Conservation (phyloP, 2,329 filamentous ascomycete species). For the Hypoxylon sp. region DNA sequence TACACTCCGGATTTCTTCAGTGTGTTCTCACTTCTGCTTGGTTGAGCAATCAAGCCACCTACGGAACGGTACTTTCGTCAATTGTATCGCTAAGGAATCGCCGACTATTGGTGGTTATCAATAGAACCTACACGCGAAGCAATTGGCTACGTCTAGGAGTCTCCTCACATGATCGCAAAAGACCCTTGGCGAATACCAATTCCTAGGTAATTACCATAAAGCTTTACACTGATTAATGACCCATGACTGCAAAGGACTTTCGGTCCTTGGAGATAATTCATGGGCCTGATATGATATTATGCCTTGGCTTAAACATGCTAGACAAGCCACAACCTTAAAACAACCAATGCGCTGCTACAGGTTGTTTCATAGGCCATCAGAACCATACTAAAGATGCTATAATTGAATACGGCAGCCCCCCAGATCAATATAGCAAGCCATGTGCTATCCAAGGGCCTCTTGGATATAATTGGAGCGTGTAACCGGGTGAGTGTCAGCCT, state of each 20-base stretch:
- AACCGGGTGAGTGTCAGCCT: conserved; percentile 30
- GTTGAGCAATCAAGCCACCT: conserved; percentile 23
- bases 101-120: conserved; percentile 6
- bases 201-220: not conserved
- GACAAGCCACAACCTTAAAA: conserved; percentile 38
- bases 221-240: not conserved
- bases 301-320: conserved; percentile 14
- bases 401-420: not conserved
- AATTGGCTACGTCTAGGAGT: not conserved
- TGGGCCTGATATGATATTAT: conserved; percentile 17
- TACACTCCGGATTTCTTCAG: conserved; percentile 6
- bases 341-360: conserved; percentile 21
- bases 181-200: not conserved
- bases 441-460: conserved; percentile 12
- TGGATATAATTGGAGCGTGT: conserved; percentile 11
- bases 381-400: not conserved
- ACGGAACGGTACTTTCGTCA: conserved; percentile 5
- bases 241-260: conserved; percentile 17
- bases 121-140: conserved; percentile 13
- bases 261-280: conserved; percentile 1
- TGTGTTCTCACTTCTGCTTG: conserved; percentile 14
- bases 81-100: conserved; percentile 13
- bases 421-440: conserved; percentile 6
- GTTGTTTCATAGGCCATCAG: conserved; percentile 18
- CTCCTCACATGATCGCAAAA: conserved; percentile 1